Evolutionary conservation across 768 basidiomycete genomes (phyloP), one percentile per base, ranked within the genome.

Genomic region (Mycena rosella): DNA sequence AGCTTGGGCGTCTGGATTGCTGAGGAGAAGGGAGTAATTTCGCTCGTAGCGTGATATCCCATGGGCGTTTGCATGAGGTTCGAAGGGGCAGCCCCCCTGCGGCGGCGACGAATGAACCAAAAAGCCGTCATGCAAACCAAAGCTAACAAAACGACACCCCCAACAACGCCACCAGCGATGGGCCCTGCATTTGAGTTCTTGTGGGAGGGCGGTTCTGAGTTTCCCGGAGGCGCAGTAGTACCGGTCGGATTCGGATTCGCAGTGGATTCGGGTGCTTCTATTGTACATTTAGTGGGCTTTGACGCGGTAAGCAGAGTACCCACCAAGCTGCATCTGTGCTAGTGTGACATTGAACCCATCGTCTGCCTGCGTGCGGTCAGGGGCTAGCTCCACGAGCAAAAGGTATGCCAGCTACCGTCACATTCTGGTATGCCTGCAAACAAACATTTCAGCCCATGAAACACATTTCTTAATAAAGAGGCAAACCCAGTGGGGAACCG

Each of bases 131-230:
- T 84, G 6, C 72, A 82, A 15, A 89, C 76, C 49, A 85, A 67
- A 10, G 81, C 84, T 22, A 87, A 63, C n/a, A 75, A 81, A 29
- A 86, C 80, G 0, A 91, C 64, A 17, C 85, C 88, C 5, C 88
- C 88, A 8, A 89, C 81, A 9, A 87, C 86, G n/a, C 91, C 90
- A 44, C 90, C 90, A 0, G 86, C 88, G 40, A 91, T 90, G n/a
- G 86, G 80, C 2, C 85, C 86, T 1, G 82, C 80, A 56, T 83
- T 77, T 11, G 76, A 74, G 26, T 74, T 71, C 30, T 69, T 70
- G n/a, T 67, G 57, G 2, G 73, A 63, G 29, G 73, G 22, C 5
- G 65, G 30, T 27, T 53, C 29, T 11, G 44, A 17, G 26, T 57
- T 5, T 0, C 48, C 14, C 17, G 69, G 11, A 22, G 72, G 48